Conservation (phyloP, 176 grass and related monocot genomes). For the Musa schizocarpa region DNA sequence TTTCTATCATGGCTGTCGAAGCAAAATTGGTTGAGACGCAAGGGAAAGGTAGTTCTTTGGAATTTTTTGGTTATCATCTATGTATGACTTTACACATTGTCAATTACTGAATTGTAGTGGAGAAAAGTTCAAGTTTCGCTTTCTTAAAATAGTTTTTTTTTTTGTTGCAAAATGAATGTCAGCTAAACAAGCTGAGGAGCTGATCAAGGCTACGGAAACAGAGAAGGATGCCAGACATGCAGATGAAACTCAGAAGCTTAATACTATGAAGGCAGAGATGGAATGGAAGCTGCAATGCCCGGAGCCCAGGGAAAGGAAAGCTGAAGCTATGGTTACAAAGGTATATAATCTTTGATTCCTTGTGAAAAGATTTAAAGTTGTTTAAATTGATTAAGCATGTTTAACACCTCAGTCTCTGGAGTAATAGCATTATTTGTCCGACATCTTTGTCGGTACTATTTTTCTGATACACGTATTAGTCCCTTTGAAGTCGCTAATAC, state of each 20-base stretch:
- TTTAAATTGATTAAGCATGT: background rate
- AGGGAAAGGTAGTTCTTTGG: conserved; percentile 43
- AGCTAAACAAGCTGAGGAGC: conserved; percentile 39
- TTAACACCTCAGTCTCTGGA: too few relatives aligned
- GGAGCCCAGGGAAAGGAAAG: conserved; percentile 39
- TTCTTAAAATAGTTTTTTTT: background rate
- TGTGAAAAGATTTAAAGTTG: conserved; percentile 1
- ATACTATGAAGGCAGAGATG: conserved; percentile 40
- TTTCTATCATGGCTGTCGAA: conserved; percentile 34
- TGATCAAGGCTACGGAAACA: conserved; percentile 43
- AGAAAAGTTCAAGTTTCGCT: background rate
- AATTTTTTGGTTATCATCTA: conserved; percentile 11
- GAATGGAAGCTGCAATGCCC: conserved; percentile 46
- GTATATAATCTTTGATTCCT: conserved; percentile 16
- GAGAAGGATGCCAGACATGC: conserved; percentile 44
- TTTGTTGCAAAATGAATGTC: background rate
- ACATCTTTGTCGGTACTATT: too few relatives aligned
- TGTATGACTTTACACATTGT: conserved; percentile 4
- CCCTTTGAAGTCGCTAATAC: too few relatives aligned
- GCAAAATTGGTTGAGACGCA: conserved; percentile 53
- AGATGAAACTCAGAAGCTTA: conserved; percentile 46
- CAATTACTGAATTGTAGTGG: background rate
- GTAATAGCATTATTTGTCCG: too few relatives aligned
- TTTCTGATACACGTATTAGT: too few relatives aligned
- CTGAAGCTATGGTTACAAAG: conserved; percentile 39